Evolutionary conservation across 2,329 filamentous ascomycete genomes (phyloP), one percentile per base, ranked within the genome.

Genomic region (Neobulgaria alba): DNA sequence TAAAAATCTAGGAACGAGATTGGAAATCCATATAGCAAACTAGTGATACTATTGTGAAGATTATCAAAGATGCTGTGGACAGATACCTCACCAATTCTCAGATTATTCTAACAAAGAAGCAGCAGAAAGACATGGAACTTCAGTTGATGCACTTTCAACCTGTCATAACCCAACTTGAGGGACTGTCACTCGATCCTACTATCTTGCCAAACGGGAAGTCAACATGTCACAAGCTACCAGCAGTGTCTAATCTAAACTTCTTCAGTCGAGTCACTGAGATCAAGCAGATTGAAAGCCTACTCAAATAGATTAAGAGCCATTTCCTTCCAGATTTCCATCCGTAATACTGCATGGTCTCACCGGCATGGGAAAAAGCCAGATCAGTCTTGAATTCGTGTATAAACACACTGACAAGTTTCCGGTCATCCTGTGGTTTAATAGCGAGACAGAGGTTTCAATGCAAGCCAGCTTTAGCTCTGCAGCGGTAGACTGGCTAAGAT

Each of bases 381-480:
- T 48, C 29, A 46, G 42, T 12, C 12, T 41, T 10, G 36, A 44
- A 43, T 49, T 46, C 34, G 33, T 29, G n/a, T 14, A 41, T 19
- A 26, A 29, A 16, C 23, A 38, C 18, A 4, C 14, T 29, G 36
- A 38, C 10, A 35, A 46, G 18, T 45, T 46, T 35, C 39, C 51
- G 29, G 50, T 49, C 18, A 39, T 53, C 23, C 48, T 53, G 16
- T 51, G 50, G 49, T 38, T 53, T 17, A 31, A 45, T 18, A 33
- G 41, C 5, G 51, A 53, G 30, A 52, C 31, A 5, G 23, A 29
- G 14, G 42, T 36, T 12, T 35, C 47, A 17, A 36, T 53, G 7
- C 36, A 41, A n/a, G 43, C 51, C 29, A 53, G 51, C 30, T 53
- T 53, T 32, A 47, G n/a, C n/a, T n/a, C 47, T 12, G 39, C 51